A percentile compares a stretch with the other conserved stretches of the same genome.
These are phyloP conservation scores for Podaxis sp. DNA, from an alignment of 768 basidiomycete species.

Conservation along the genomic window DNA sequence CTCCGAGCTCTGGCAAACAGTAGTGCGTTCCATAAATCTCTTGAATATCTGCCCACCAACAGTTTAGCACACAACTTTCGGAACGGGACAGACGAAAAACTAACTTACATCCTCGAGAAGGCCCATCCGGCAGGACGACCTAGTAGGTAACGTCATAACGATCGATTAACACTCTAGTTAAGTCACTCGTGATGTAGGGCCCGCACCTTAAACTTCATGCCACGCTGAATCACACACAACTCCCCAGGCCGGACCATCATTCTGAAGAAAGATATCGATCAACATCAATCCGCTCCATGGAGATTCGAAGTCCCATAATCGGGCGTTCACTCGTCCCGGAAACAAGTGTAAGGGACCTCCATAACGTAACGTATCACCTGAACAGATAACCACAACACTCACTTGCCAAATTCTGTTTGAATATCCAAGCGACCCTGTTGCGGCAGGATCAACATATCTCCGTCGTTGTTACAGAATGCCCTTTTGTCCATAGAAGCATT, in stretches of 20 bases:
- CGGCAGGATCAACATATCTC: slow-evolving; percentile 67
- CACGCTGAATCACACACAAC: slow-evolving; percentile 62
- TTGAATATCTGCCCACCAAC: slow-evolving; percentile 46
- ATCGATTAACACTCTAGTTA: neutral
- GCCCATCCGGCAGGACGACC: slow-evolving; percentile 56
- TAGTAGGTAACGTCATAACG: slow-evolving; percentile 17
- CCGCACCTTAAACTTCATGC: slow-evolving; percentile 63
- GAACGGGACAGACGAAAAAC: neutral
- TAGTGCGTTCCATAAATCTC: slow-evolving; percentile 68
- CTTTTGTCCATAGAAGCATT: slow-evolving; percentile 60
- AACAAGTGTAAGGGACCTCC: neutral
- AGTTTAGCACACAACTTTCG: neutral
- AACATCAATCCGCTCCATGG: neutral
- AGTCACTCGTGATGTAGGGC: neutral
- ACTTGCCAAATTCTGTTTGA: slow-evolving; percentile 71
- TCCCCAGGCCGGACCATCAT: slow-evolving; percentile 67
- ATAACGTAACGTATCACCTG: neutral
- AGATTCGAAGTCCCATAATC: neutral
- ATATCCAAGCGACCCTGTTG: slow-evolving; percentile 66
- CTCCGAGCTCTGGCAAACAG: slow-evolving; percentile 62
- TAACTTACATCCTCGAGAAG: slow-evolving; percentile 58
- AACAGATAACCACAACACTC: slow-evolving; percentile 21
- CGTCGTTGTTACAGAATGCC: slow-evolving; percentile 64
- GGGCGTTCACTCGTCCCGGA: too few relatives aligned
- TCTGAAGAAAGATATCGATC: slow-evolving; percentile 27